Evolutionary conservation across 495 filamentous ascomycete species (phyloP), one percentile per base, ranked within the genome.

Genomic region (Xylaria grammica): DNA sequence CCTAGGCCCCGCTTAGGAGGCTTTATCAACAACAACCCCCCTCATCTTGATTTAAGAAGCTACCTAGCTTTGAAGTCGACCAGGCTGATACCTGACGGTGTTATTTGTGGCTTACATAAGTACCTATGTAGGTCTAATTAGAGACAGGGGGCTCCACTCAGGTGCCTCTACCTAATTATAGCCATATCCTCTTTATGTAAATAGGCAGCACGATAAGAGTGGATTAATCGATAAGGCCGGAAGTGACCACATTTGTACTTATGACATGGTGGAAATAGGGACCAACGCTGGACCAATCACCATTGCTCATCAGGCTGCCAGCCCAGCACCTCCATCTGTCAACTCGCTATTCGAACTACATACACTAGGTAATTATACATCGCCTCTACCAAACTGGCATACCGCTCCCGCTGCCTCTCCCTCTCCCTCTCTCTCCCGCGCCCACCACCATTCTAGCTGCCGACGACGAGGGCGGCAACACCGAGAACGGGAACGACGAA

Each of bases 231-330:
- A 52, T 51, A 62, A 62, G 38, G 26, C n/a, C 9, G 20, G 45
- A 62, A 62, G 49, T 62, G 60, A 62, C 60, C 60, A 63, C 40
- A 55, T 54, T 34, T 45, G 36, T 55, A 48, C 3, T 34, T 45
- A 13, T 7, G 34, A 1, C 32, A 30, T n/a, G 46, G 45, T 60
- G 58, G 60, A 45, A 62, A 62, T 50, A 55, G 60, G 50, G 19
- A n/a, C 60, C 51, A 38, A 19, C 0, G 11, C 8, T n/a, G 36
- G 40, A 17, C 19, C 49, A 62, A 45, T 50, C n/a, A 17, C 11
- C 5, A 19, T 19, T 24, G 54, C 26, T 22, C 38, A 30, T 57
- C 52, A 57, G 36, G 36, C 54, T 57, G 58, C 60, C 29, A 61
- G 48, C 11, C 48, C 36, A 51, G 34, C 34, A 61, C 50, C 42